Conservation (phyloP, 2,329 filamentous ascomycete species). For the Chaetomiaceae sp. region DNA sequence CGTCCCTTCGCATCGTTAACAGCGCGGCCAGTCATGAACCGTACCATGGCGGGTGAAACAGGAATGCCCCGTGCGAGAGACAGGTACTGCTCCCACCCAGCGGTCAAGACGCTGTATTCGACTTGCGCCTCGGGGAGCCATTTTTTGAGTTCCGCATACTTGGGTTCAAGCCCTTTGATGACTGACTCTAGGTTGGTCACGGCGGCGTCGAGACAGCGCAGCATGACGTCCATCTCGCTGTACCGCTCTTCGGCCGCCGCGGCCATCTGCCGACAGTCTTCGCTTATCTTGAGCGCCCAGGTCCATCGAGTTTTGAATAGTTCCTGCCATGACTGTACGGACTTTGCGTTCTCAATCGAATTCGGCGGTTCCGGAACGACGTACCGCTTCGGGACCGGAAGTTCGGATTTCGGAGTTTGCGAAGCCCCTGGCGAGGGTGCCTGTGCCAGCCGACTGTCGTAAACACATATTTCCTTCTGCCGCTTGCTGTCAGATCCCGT, state of each 20-base stretch:
- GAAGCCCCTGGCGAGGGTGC: slow-evolving; percentile 45
- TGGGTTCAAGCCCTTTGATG: slow-evolving; percentile 66
- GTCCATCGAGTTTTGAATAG: slow-evolving; percentile 74
- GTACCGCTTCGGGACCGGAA: slow-evolving; percentile 51
- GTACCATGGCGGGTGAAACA: slow-evolving; percentile 62
- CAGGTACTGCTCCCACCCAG: slow-evolving; percentile 65
- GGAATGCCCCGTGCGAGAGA: slow-evolving; percentile 60
- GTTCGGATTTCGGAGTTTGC: slow-evolving; percentile 42
- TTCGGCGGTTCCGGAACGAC: slow-evolving; percentile 69
- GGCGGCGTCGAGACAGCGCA: slow-evolving; percentile 76
- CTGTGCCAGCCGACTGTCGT: slow-evolving; percentile 74
- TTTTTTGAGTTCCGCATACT: slow-evolving; percentile 64
- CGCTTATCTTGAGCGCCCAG: slow-evolving; percentile 71
- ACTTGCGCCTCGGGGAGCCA: slow-evolving; percentile 65
- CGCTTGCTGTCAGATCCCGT: slow-evolving; percentile 6
- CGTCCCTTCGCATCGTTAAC: slow-evolving; percentile 35
- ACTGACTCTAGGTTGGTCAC: slow-evolving; percentile 79
- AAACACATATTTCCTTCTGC: slow-evolving; percentile 85
- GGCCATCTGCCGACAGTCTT: slow-evolving; percentile 65
- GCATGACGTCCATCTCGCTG: slow-evolving; percentile 69
- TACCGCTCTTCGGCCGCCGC: slow-evolving; percentile 60
- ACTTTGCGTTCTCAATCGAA: slow-evolving; percentile 71
- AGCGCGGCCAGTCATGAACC: slow-evolving; percentile 56
- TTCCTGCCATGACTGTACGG: slow-evolving; percentile 81
- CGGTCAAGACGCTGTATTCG: slow-evolving; percentile 61